Evolutionary conservation across 306 rosid species (phyloP).

Genomic region (peach (Prunus persica)): Prunus_persica_NCBIv2 NC_034010.1:20873001-20873500

Average conservation of each 20-base stretch:
- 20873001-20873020: no score
- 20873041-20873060: no score
- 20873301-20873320: not conserved
- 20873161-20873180: not conserved
- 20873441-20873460: not conserved
- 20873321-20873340: not conserved
- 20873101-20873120: not conserved
- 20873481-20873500: constrained; percentile 54
- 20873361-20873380: not conserved
- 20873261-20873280: not conserved
- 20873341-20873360: not conserved
- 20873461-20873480: not conserved
- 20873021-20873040: no score
- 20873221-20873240: not conserved
- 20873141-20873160: not conserved
- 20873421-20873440: not conserved
- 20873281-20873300: not conserved
- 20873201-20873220: not conserved
- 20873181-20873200: not conserved
- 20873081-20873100: not conserved
- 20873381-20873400: not conserved
- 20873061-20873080: no score
- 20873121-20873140: not conserved
- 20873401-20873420: no score
- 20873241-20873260: not conserved